Evolutionary conservation across 495 filamentous ascomycete species (phyloP), one percentile per base, ranked within the genome.

Genomic region (Aspergillus homomorphus): DNA sequence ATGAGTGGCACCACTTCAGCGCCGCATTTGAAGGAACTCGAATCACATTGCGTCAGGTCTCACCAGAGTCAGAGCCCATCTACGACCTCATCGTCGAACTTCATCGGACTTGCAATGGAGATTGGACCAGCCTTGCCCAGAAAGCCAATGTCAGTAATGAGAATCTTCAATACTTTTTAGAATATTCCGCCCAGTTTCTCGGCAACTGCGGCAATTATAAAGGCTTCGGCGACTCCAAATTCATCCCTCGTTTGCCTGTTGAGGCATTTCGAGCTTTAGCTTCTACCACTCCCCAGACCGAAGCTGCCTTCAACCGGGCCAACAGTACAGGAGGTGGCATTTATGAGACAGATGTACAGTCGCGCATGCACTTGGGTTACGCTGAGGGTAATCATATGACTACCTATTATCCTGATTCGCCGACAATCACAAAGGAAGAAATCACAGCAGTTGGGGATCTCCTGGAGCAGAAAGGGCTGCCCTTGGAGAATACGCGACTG

Each of bases 201-300:
- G 92, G 92, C 23, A 98, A 97, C 67, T 75, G 81, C 49, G 94
- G 94, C 46, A 98, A 98, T 72, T 98, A 96, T 77, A 97, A 97
- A 75, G 89, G 88, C 26, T 96, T 97, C 63, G 94, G 94, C 33
- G 94, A 98, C 69, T 83, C 87, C 58, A 98, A 98, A 68, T 96
- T 97, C 71, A 85, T 98, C 54, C 94, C 94, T 9, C 81, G 92
- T 44, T 81, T 92, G 57, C 70, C 82, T 14, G 76, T 84, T 50
- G 80, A 84, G 18, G 80, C 82, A 28, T 80, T 98, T 55, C 80
- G 85, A 33, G 83, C 86, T 58, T 74, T 98, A n/a, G 87, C 89
- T 20, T 80, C 84, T 19, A 74, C 75, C 16, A 86, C 85, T 0
- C 74, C 80, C 8, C 74, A 78, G 49, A 84, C 85, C 3, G 80